Evolutionary conservation across 2,329 filamentous ascomycete species (phyloP), one percentile per base, ranked within the genome.

Genomic region (Pochonia chlamydosporia): DNA sequence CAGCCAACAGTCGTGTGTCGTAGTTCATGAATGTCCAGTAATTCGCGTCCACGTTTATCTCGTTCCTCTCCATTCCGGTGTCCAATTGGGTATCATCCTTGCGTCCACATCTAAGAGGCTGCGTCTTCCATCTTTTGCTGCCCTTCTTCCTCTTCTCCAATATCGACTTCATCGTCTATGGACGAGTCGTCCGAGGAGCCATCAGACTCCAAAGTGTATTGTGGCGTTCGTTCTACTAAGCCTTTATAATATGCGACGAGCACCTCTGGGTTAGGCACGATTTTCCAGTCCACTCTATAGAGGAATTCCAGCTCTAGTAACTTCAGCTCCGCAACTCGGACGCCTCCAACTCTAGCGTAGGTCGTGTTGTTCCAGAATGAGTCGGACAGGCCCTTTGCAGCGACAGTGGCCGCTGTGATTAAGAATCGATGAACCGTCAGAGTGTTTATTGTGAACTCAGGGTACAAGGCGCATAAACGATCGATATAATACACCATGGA

Each of bases 401-500:
- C 93, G 4, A 99, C 93, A 0, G 93, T 96, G 9, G 91, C 92
- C 18, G 91, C 90, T 2, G 92, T 93, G 56, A 99, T 99, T 9
- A 99, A 78, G 61, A 97, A 99, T 8, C 93, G 90, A 70, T 99
- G 93, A 3, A 99, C 92, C 0, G 93, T 99, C 18, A 99, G 75
- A 40, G 89, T 96, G 63, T 91, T 96, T 57, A 99, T 95, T 24
- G 91, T 96, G 65, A 99, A 99, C 40, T 92, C 87, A 3, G 89
- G 87, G 63, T 96, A 99, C 49, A 95, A 75, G 10, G 88, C 85
- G 67, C 92, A 99, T 20, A 99, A 78, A 26, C 90, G 85, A 69
- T 99, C 93, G 59, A 99, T 97, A 61, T 97, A 99, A 63, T 95
- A 99, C 48, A 99, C 93, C 89, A 99, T 97, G 57, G 91, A 93